Base-by-base conservation (phyloP, 148 eudicot species). In the Cornus suecica region DNA sequence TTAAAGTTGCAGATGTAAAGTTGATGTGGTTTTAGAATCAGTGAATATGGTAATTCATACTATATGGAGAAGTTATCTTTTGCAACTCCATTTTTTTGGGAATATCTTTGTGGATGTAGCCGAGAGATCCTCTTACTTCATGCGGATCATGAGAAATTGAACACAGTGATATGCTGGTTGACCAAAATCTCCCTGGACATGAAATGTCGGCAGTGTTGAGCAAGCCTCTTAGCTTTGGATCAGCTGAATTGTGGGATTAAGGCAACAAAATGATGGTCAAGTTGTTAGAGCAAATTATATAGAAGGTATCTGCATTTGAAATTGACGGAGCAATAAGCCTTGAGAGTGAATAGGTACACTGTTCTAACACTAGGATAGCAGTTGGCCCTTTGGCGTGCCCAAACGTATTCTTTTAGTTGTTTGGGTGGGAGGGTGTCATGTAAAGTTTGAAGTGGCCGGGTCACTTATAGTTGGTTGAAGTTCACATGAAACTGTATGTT, bases 231-330 rank as follows among this genome's bases (percentile, higher is more conserved):
- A 26, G 68, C 27, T 66, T 73, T 37, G 27, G 73, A 68, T 68
- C 68, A 29, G 63, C 56, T 73, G 67, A 66, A 72, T 52, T 64
- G 20, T n/a, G n/a, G n/a, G n/a, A n/a, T n/a, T n/a, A n/a, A n/a
- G n/a, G n/a, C n/a, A n/a, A n/a, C n/a, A n/a, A n/a, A n/a, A n/a
- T n/a, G n/a, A n/a, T n/a, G n/a, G n/a, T n/a, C n/a, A n/a, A 66
- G 72, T 56, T 9, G 8, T 67, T 66, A 28, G 56, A 56, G 62
- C 67, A 65, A 28, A 23, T 60, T 31, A 25, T 24, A n/a, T 22
- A 0, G 18, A 32, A 64, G 37, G 25, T 54, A 60, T 68, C 41
- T 52, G 30, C 62, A 8, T 28, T 30, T 41, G 11, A 34, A 27
- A 37, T 28, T 66, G 22, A 25, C 30, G 30, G 65, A 65, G 60